These are phyloP conservation scores for Liriodendron chinense DNA, from an alignment of 164 flowering plant species.

Conservation along the genomic window DNA sequence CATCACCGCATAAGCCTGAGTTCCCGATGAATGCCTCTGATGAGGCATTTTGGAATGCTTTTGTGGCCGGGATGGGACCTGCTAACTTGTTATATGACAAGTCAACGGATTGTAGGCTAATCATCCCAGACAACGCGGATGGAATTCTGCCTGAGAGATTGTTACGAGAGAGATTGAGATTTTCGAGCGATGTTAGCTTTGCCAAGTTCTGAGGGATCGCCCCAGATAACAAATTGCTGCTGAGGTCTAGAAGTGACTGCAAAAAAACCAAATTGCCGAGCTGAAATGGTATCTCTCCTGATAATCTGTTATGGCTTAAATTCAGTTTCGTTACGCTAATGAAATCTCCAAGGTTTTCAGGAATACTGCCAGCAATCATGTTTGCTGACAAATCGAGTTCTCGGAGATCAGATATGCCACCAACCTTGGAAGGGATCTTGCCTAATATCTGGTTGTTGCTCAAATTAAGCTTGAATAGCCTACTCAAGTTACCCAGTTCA, in stretches of 20 bases:
- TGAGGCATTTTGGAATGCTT: constrained; percentile 13
- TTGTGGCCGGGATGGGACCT: constrained; percentile 27
- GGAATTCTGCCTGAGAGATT: constrained; percentile 21
- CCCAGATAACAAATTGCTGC: constrained; percentile 25
- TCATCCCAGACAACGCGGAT: constrained; percentile 12
- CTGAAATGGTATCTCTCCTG: constrained; percentile 24
- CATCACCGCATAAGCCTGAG: constrained; percentile 21
- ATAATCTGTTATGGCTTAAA: constrained; percentile 19
- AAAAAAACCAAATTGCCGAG: constrained; percentile 21
- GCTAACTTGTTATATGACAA: constrained; percentile 25
- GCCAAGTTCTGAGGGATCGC: constrained; percentile 19
- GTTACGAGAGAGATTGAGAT: constrained; percentile 24
- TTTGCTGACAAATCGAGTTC: constrained; percentile 23
- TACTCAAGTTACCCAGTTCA: constrained; percentile 10
- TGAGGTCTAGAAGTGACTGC: constrained; percentile 22
- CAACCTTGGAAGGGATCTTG: constrained; percentile 19
- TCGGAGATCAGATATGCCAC: constrained; percentile 10
- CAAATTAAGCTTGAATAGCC: constrained; percentile 20
- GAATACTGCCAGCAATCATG: constrained; percentile 19
- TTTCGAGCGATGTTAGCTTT: constrained; percentile 15
- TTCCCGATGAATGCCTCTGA: constrained; percentile 18
- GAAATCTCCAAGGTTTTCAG: constrained; percentile 27
- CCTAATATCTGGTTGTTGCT: constrained; percentile 27
- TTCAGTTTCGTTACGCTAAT: constrained; percentile 13
- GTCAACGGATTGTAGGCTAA: constrained; percentile 17